Conservation (phyloP, 768 basidiomycete species). For the Amanita pallidorosea region DNA sequence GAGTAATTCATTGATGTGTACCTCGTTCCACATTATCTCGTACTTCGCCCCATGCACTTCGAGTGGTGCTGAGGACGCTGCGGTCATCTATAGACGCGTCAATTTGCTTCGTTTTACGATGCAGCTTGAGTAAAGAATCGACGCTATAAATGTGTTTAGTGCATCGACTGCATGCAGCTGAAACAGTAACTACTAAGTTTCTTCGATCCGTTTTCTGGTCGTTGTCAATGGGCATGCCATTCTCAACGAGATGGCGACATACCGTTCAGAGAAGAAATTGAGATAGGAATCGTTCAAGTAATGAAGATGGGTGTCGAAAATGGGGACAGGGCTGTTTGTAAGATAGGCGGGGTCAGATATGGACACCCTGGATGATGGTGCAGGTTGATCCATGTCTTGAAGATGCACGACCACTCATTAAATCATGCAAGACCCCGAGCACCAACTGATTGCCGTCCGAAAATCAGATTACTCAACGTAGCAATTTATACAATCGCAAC, state of each 20-base stretch:
- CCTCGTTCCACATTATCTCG: constrained; percentile 81
- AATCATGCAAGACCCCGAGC: constrained; percentile 1
- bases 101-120: constrained; percentile 57
- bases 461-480: background rate
- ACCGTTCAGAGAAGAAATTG: constrained; percentile 82
- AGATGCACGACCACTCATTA: background rate
- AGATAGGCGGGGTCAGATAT: constrained; percentile 21
- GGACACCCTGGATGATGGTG: constrained; percentile 28
- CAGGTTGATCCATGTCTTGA: constrained; percentile 20
- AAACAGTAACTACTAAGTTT: constrained; percentile 48
- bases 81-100: constrained; percentile 71
- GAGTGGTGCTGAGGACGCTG: constrained; percentile 47
- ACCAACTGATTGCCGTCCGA: background rate
- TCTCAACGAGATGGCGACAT: constrained; percentile 11
- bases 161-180: background rate
- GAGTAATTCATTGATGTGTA: constrained; percentile 16
- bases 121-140: constrained; percentile 62
- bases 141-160: constrained; percentile 33
- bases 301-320: constrained; percentile 65
- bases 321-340: constrained; percentile 46
- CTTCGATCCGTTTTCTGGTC: constrained; percentile 72
- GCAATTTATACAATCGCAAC: background rate
- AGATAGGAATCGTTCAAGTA: constrained; percentile 70
- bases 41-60: constrained; percentile 76
- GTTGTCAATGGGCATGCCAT: constrained; percentile 11